These are phyloP conservation scores for Hygrophila difformis DNA, from an alignment of 257 asterid species.

Conservation along the genomic window DNA sequence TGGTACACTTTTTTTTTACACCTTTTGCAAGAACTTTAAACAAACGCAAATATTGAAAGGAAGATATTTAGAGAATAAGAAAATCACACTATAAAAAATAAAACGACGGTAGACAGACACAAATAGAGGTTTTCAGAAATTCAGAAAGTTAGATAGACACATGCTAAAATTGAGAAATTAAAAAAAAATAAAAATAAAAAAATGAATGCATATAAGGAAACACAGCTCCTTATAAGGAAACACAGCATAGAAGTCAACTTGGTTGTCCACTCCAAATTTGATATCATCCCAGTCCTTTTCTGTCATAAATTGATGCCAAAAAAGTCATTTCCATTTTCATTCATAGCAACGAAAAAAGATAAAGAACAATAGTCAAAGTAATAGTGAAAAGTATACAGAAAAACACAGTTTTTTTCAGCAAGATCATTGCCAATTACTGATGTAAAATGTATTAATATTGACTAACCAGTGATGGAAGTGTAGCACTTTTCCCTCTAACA, in stretches of 20 bases:
- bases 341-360: not conserved
- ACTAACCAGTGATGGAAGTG: conserved; percentile 93
- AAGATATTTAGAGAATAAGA: no score
- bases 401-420: no score
- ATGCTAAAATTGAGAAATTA: no score
- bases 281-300: conserved; percentile 98
- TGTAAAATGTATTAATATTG: conserved; percentile 8
- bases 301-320: conserved; percentile 33
- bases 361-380: conserved; percentile 11
- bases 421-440: not conserved
- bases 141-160: no score
- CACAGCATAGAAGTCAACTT: conserved; percentile 92
- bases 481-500: conserved; percentile 96
- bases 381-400: conserved; percentile 8
- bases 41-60: no score
- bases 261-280: conserved; percentile 90
- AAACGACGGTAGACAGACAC: no score
- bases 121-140: no score
- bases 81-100: no score
- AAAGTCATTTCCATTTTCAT: conserved; percentile 18
- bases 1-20: no score
- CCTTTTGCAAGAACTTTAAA: no score
- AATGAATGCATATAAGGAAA: no score
- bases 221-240: conserved; percentile 94
- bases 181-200: no score